Evolutionary conservation across 2,329 filamentous ascomycete species (phyloP).

Genomic region (Biscogniauxia sp.): DNA sequence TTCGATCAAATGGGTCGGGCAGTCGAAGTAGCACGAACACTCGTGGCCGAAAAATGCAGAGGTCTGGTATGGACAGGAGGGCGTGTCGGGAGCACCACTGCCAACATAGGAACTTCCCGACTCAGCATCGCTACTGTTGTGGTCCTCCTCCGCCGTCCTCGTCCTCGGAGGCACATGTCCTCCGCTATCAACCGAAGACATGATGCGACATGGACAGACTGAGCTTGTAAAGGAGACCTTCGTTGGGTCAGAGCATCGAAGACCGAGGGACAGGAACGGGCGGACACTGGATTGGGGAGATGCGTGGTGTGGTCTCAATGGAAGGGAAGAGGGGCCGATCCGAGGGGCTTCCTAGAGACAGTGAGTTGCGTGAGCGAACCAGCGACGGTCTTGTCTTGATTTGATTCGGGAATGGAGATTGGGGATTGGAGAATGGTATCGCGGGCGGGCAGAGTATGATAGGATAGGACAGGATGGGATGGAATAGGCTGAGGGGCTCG

Average conservation of each 20-base stretch:
- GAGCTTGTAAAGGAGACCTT: not conserved
- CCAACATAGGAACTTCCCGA: constrained; percentile 40
- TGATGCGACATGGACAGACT: constrained; percentile 6
- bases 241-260: not conserved
- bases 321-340: not conserved
- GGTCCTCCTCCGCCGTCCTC: constrained; percentile 3
- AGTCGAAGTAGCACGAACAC: constrained; percentile 48
- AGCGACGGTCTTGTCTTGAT: not conserved
- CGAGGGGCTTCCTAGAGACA: not conserved
- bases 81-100: constrained; percentile 29
- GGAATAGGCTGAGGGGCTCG: not conserved
- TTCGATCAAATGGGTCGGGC: constrained; percentile 45
- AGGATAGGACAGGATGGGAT: not conserved
- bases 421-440: not conserved
- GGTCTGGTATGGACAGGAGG: constrained; percentile 39
- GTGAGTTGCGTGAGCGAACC: not conserved
- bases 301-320: not conserved
- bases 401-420: not conserved
- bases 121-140: constrained; percentile 18
- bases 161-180: not conserved
- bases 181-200: constrained; percentile 13
- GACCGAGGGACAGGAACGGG: not conserved
- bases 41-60: constrained; percentile 40
- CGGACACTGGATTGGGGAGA: not conserved
- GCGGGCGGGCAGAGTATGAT: not conserved